Base-by-base conservation (phyloP, 768 basidiomycete species). In the Lactifluus pinguis region DNA sequence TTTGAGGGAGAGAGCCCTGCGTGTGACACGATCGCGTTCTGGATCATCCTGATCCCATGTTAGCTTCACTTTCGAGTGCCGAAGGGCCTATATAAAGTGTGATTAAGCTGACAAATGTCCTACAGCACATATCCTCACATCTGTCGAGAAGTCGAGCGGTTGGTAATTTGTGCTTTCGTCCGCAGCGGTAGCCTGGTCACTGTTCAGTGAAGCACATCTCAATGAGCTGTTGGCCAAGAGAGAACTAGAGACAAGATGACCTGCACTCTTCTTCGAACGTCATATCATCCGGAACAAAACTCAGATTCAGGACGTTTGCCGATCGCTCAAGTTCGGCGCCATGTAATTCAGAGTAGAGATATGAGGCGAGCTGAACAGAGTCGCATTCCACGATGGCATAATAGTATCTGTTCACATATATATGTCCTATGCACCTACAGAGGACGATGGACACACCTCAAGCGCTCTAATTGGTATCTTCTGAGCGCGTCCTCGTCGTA, bases 21-120 rank as follows among this genome's bases (percentile, higher is more conserved):
- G 84, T 1, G 94, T 92, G 52, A 94, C 67, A 48, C 83, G 84
- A 59, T 79, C 80, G 44, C 95, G 86, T 68, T 94, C 89, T 0
- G 90, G 86, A 66, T 98, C 95, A 72, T 98, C 97, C 57, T 94
- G 91, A 66, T 99, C 97, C 97, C 97, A 99, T 5, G 95, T 97
- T 36, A 98, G 80, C 69, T 92, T 97, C 61, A 98, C 95, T 77
- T 93, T 97, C 14, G 97, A 99, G 71, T 98, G 95, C 6, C 95
- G 88, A 6, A 99, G 82, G 10, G 95, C 95, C 94, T 98, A 15
- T n/a, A 36, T n/a, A n/a, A 48, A n/a, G 9, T 13, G 44, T 61
- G 29, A 61, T n/a, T 15, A 25, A 0, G 15, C 13, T 19, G 44
- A 48, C 6, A 32, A 25, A 34, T 0, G 15, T 39, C 39, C 38